These are phyloP conservation scores for Sclerotinia subarctica DNA, from an alignment of 2,329 filamentous ascomycete genomes.

Conservation along the genomic window DNA sequence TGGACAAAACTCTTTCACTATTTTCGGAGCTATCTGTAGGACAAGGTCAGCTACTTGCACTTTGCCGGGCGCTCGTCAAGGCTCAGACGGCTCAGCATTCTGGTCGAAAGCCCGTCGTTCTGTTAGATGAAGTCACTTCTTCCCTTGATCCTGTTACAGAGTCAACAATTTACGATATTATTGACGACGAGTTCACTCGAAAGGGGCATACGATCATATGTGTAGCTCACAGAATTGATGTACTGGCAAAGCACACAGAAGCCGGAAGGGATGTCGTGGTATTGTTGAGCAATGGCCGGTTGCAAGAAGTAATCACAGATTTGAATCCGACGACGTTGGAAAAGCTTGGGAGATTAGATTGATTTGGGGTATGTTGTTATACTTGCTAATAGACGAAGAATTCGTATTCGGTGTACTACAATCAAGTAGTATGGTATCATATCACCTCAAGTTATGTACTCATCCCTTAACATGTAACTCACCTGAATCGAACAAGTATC, in stretches of 20 bases:
- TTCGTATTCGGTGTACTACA: neutral
- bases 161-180: neutral
- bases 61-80: slow-evolving; percentile 5
- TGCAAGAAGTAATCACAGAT: slow-evolving; percentile 10
- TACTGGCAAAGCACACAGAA: neutral
- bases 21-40: slow-evolving; percentile 1
- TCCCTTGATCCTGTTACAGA: slow-evolving; percentile 5
- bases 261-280: neutral
- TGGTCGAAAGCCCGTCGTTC: neutral
- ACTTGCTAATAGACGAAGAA: neutral
- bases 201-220: neutral
- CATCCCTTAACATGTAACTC: neutral
- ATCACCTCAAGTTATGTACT: neutral
- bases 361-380: neutral
- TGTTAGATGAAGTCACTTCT: slow-evolving; percentile 9
- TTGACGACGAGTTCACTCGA: neutral
- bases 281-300: neutral
- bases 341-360: slow-evolving; percentile 7
- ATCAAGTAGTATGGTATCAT: neutral
- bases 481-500: neutral
- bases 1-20: neutral
- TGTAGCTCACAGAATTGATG: slow-evolving; percentile 3
- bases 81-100: neutral
- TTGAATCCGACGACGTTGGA: neutral
- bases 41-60: slow-evolving; percentile 10